A percentile compares a stretch with the other conserved stretches of the same genome.
These are phyloP conservation scores for Salix udensis DNA, from an alignment of 345 rosid species.

Conservation along the genomic window DNA sequence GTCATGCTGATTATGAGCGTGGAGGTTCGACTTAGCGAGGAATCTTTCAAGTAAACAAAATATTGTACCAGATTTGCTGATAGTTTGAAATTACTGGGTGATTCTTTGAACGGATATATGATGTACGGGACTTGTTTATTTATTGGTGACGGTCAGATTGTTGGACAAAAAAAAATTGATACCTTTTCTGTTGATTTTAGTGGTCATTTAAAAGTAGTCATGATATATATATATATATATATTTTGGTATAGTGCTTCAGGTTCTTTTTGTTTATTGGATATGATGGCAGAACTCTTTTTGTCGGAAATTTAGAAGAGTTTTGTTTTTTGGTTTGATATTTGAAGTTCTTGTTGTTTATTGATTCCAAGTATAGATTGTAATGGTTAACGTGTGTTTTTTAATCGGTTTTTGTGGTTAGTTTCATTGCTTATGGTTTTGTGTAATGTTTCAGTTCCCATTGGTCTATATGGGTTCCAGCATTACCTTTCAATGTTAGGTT, in stretches of 20 bases:
- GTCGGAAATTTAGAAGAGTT: not conserved
- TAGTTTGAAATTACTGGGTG: not conserved
- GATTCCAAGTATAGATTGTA: not conserved
- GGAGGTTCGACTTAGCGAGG: not conserved
- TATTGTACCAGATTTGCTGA: not conserved
- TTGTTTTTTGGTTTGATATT: not conserved
- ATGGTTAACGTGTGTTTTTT: not conserved
- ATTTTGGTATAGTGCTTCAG: not conserved
- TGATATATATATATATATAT: not conserved
- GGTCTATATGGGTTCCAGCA: slow-evolving; percentile 95
- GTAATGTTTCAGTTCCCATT: slow-evolving; percentile 70
- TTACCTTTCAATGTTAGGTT: slow-evolving; percentile 83
- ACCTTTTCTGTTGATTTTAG: not conserved
- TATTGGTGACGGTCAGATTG: not conserved
- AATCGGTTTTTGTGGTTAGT: slow-evolving; percentile 2
- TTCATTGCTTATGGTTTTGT: slow-evolving; percentile 6
- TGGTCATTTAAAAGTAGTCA: not conserved
- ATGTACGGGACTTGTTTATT: not conserved
- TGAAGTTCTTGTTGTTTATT: not conserved
- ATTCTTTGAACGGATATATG: not conserved
- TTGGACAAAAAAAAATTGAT: not conserved
- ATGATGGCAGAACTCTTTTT: not conserved
- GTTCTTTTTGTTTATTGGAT: not conserved
- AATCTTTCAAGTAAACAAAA: not conserved
- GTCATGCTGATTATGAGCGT: not conserved